Base-by-base conservation (phyloP, 2,329 filamentous ascomycete genomes). In the Fusarium sp. region DNA sequence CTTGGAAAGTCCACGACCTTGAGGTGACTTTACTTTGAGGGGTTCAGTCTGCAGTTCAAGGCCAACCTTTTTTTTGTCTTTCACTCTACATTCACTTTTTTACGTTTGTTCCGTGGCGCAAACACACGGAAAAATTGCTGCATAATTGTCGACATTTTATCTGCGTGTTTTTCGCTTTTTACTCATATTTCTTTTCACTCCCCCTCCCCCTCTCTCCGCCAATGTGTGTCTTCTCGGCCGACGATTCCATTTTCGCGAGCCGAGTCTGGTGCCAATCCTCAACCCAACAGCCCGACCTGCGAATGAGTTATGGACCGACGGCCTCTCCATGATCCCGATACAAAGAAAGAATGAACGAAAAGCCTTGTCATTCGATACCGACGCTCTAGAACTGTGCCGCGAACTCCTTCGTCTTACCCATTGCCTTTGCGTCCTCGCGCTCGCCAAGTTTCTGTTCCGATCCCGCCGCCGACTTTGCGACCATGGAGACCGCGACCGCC, bases 191-290 rank as follows among this genome's bases (percentile, higher is more conserved):
- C 21, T 24, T 39, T 38, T 24, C 22, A 51, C 55, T 44, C 36
- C 55, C 40, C 44, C 52, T 56, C 43, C 53, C 44, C 31, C 54
- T 56, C 73, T 76, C 73, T 70, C 59, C 71, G 69, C 77, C 73
- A 80, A 80, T 80, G 79, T 79, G 74, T 76, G 73, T 76, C 75
- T 73, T 67, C 73, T 72, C 65, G 72, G 75, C 78, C 75, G 69
- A 73, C 77, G 75, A 72, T 73, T 75, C 73, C 70, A 79, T 76
- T 73, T 73, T 73, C 76, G 72, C 75, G 75, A 80, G 73, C 78
- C 79, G 76, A 79, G 75, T 74, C 76, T 73, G 69, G 70, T 73
- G 57, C 69, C 73, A 46, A 64, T 44, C 51, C 39, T 54, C 74
- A 53, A 61, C 60, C 59, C 69, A 61, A 65, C 65, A 68, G 45